Conservation (phyloP, 2,329 filamentous ascomycete species). For the Dothiorella sarmentorum region DNA sequence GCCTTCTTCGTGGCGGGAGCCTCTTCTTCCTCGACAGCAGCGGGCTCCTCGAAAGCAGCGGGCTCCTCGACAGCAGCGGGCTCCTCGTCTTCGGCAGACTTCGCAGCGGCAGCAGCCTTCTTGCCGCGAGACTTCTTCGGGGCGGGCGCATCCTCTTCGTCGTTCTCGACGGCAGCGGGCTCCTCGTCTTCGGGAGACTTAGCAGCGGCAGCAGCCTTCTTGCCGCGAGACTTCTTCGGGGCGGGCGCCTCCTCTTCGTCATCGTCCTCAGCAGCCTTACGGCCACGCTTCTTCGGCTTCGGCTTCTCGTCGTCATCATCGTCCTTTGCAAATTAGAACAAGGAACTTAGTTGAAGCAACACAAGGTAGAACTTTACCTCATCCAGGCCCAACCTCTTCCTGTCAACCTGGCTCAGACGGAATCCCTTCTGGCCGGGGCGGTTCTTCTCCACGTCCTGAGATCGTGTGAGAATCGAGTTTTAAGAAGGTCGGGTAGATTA, state of each 20-base stretch:
- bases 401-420: conserved; percentile 39
- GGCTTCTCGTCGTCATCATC: conserved; percentile 27
- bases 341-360: conserved; percentile 8
- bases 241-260: conserved; percentile 34
- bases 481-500: conserved; percentile 25
- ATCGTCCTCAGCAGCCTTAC: conserved; percentile 28
- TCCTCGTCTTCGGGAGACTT: too few relatives aligned
- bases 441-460: conserved; percentile 72
- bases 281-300: conserved; percentile 41
- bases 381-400: conserved; percentile 27
- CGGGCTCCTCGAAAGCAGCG: conserved; percentile 24
- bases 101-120: conserved; percentile 27
- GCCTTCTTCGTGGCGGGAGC: conserved; percentile 28
- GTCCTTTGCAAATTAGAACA: conserved; percentile 2
- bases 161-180: too few relatives aligned
- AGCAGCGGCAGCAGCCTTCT: conserved; percentile 28
- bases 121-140: conserved; percentile 26
- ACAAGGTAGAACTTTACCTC: conserved; percentile 16
- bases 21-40: conserved; percentile 23
- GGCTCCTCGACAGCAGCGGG: too few relatives aligned
- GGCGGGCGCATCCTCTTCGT: conserved; percentile 34
- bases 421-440: conserved; percentile 64
- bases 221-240: conserved; percentile 25
- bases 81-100: too few relatives aligned
- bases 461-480: conserved; percentile 20